Percentiles rank a stretch among this genome's conserved stretches.
phyloP scores from a whole-genome alignment of 805 yeast species.

The Lipomyces orientalis region DNA sequence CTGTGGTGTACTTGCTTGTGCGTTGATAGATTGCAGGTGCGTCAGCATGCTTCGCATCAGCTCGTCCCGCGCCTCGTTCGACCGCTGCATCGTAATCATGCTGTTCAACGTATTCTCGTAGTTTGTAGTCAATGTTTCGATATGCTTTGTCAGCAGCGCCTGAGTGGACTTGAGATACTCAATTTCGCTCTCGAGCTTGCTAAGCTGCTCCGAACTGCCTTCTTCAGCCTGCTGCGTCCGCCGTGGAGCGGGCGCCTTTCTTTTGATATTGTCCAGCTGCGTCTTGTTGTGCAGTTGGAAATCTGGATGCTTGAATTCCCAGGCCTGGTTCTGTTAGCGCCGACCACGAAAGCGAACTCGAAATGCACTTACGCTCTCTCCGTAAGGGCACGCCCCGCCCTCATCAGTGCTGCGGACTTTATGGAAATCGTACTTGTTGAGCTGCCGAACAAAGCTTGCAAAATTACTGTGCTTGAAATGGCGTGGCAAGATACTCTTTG shows the following conservation, averaged over 20 bases:
- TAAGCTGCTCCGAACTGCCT: conserved; percentile 29
- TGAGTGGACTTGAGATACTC: conserved; percentile 33
- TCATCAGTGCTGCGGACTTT: conserved; percentile 82
- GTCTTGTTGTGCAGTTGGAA: conserved; percentile 76
- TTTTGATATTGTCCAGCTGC: conserved; percentile 82
- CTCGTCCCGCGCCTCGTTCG: conserved; percentile 39
- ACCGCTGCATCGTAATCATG: conserved; percentile 37
- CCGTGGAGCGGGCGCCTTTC: conserved; percentile 41
- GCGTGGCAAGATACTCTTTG: conserved; percentile 83
- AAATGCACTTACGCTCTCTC: conserved; percentile 52
- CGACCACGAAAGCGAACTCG: not conserved
- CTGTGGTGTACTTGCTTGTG: conserved; percentile 8
- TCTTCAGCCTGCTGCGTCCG: conserved; percentile 18
- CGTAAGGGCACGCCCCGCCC: conserved; percentile 59
- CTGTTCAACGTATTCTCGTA: conserved; percentile 31
- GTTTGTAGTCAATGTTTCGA: conserved; percentile 29
- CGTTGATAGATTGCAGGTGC: conserved; percentile 23
- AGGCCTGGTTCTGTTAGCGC: conserved; percentile 52
- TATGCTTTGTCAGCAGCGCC: conserved; percentile 30
- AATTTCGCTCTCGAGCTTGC: conserved; percentile 33
- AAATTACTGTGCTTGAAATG: conserved; percentile 96
- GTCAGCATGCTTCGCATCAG: conserved; percentile 34
- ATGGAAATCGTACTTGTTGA: conserved; percentile 96
- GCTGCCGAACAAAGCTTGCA: conserved; percentile 91
- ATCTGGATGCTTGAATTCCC: conserved; percentile 95